phyloP scores from a whole-genome alignment of 2,329 filamentous ascomycete species.

The Alternaria triticimaculans region DNA sequence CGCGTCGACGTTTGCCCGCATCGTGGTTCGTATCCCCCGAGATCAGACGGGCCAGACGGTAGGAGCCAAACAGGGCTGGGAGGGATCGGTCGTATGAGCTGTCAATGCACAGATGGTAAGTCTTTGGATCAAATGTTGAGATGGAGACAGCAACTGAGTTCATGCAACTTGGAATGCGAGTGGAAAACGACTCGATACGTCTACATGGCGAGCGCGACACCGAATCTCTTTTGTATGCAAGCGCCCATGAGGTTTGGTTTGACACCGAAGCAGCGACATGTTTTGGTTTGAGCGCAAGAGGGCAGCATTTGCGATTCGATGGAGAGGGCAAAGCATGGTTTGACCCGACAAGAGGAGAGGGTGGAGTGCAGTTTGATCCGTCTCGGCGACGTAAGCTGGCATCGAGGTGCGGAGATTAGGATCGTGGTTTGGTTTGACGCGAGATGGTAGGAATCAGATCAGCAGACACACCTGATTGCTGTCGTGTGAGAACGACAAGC shows the following conservation, averaged over 20 bases:
- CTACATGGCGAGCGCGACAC: constrained; percentile 8
- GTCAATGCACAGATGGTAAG: constrained; percentile 30
- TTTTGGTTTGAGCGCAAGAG: constrained; percentile 22
- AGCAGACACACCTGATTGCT: constrained; percentile 38
- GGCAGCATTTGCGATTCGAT: constrained; percentile 16
- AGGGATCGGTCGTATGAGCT: constrained; percentile 12
- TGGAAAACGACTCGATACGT: constrained; percentile 19
- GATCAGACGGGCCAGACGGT: constrained; percentile 15
- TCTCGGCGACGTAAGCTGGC: constrained; percentile 6
- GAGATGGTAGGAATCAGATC: constrained; percentile 6
- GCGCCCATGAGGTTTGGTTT: constrained; percentile 23
- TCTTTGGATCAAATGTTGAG: constrained; percentile 17
- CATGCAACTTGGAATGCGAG: not conserved
- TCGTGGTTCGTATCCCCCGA: constrained; percentile 23
- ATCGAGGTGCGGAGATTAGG: not conserved
- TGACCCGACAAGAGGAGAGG: constrained; percentile 10
- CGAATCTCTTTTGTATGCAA: constrained; percentile 28
- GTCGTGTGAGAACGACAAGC: constrained; percentile 28
- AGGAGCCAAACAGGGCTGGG: constrained; percentile 8
- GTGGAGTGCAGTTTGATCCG: constrained; percentile 2
- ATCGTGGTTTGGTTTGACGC: constrained; percentile 17
- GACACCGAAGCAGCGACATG: constrained; percentile 13
- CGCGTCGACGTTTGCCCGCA: constrained; percentile 41
- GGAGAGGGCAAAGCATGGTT: constrained; percentile 11
- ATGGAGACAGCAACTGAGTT: not conserved